phyloP scores from a whole-genome alignment of 2,329 filamentous ascomycete species.

The Sporothrix pseudoabietina region DNA sequence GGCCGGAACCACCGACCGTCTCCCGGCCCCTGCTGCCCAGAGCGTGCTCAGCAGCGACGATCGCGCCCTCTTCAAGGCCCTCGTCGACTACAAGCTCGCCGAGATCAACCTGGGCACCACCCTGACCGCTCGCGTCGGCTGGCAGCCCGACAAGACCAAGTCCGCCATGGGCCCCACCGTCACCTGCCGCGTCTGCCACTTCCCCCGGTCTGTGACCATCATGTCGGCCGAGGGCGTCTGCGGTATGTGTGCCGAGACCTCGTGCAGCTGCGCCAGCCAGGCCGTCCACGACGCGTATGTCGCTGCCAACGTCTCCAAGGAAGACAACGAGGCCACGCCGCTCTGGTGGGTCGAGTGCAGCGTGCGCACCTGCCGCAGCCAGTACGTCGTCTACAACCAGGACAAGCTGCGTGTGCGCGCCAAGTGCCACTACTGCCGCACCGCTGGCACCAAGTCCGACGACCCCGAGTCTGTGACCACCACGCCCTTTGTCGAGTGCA shows the following conservation, averaged over 20 bases:
- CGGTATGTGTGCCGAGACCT: conserved; percentile 45
- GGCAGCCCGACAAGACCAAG: conserved; percentile 50
- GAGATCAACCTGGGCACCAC: conserved; percentile 51
- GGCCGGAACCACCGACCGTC: conserved; percentile 9
- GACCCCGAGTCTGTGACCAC: conserved; percentile 26
- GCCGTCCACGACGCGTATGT: conserved; percentile 37
- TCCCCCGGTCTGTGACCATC: conserved; percentile 53
- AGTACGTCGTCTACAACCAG: conserved; percentile 54
- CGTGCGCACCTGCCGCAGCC: conserved; percentile 47
- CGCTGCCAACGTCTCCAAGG: conserved; percentile 40
- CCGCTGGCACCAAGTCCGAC: conserved; percentile 28
- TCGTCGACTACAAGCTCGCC: conserved; percentile 52
- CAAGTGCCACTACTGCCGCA: conserved; percentile 55
- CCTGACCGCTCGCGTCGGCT: conserved; percentile 48
- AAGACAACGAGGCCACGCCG: conserved; percentile 41
- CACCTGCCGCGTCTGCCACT: conserved; percentile 47
- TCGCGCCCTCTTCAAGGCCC: conserved; percentile 47
- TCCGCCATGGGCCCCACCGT: conserved; percentile 48
- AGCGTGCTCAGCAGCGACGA: conserved; percentile 44
- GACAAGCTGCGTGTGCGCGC: conserved; percentile 47
- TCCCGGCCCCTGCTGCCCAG: conserved; percentile 28
- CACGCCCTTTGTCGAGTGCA: conserved; percentile 51
- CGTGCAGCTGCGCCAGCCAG: conserved; percentile 33
- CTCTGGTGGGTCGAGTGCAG: conserved; percentile 53
- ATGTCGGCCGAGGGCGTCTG: conserved; percentile 48